phyloP scores from a whole-genome alignment of 306 rosid species.

The Casuarina equisetifolia region DNA sequence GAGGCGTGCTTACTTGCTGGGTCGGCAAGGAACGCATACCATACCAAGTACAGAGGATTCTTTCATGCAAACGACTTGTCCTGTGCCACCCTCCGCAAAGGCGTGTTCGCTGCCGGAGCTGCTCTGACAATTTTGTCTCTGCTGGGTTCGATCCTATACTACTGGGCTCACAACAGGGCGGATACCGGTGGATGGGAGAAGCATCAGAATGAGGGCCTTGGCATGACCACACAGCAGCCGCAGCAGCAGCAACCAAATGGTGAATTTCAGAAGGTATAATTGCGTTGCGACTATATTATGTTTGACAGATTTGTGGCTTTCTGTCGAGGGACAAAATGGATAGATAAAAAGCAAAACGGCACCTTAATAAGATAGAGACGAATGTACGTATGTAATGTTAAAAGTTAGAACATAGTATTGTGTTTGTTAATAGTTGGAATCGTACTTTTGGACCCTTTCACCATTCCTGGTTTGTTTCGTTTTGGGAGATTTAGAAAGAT shows the following conservation, averaged over 20 bases:
- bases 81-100: slow-evolving; percentile 88
- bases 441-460: neutral
- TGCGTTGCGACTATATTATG: slow-evolving; percentile 9
- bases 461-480: neutral
- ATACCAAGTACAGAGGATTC: slow-evolving; percentile 65
- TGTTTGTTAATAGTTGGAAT: neutral
- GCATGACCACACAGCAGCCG: slow-evolving; percentile 40
- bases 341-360: slow-evolving; percentile 11
- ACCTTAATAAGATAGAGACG: slow-evolving; percentile 2
- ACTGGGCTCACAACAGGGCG: slow-evolving; percentile 79
- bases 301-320: slow-evolving; percentile 37
- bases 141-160: slow-evolving; percentile 64
- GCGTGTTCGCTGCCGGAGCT: slow-evolving; percentile 95
- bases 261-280: slow-evolving; percentile 54
- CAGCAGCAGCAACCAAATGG: slow-evolving; percentile 38
- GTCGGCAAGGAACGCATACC: slow-evolving; percentile 93
- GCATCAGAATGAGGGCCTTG: slow-evolving; percentile 74
- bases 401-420: slow-evolving; percentile 4
- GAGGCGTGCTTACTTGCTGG: slow-evolving; percentile 94
- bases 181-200: slow-evolving; percentile 98
- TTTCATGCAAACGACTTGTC: slow-evolving; percentile 41
- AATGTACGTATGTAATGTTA: slow-evolving; percentile 18
- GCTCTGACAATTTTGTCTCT: slow-evolving; percentile 80
- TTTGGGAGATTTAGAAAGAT: too few relatives aligned
- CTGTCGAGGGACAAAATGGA: slow-evolving; percentile 1